Evolutionary conservation across 208 protist species (phyloP).

Genomic region (Leishmania braziliensis): DNA sequence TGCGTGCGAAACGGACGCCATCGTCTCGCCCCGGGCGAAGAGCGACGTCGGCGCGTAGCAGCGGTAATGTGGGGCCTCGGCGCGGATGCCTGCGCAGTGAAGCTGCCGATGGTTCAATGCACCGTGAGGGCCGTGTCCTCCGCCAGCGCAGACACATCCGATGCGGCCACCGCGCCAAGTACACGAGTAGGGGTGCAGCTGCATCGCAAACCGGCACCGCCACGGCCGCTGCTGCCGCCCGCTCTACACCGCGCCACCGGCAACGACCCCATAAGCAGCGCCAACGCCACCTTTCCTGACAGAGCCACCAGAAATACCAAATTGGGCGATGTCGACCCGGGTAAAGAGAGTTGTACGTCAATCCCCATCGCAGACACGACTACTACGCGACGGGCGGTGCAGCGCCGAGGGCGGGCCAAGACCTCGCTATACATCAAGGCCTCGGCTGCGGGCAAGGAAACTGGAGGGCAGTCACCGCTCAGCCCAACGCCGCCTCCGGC

Average conservation of each 20-base stretch:
- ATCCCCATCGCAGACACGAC: background rate
- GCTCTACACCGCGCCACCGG: background rate
- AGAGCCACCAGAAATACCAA: background rate
- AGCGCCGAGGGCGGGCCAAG: background rate
- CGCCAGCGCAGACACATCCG: background rate
- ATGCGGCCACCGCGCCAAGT: background rate
- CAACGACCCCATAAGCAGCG: background rate
- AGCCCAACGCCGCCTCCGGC: background rate
- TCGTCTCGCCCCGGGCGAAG: slow-evolving; percentile 26
- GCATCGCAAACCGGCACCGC: background rate
- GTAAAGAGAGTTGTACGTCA: background rate
- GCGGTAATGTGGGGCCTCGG: slow-evolving; percentile 74
- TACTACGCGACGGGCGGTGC: background rate
- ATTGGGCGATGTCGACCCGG: background rate
- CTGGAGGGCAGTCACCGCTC: too few species aligned
- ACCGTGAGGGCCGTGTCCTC: background rate
- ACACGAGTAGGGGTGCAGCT: background rate
- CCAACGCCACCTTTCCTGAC: background rate
- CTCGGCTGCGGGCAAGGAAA: background rate
- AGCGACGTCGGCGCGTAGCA: slow-evolving; percentile 32
- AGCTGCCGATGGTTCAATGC: slow-evolving; percentile 3
- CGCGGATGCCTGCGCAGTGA: slow-evolving; percentile 41
- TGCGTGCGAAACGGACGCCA: slow-evolving; percentile 12
- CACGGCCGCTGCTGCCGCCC: background rate
- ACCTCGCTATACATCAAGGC: background rate